Conservation (phyloP, 805 yeast genomes). For the Candida hispaniensis region DNA sequence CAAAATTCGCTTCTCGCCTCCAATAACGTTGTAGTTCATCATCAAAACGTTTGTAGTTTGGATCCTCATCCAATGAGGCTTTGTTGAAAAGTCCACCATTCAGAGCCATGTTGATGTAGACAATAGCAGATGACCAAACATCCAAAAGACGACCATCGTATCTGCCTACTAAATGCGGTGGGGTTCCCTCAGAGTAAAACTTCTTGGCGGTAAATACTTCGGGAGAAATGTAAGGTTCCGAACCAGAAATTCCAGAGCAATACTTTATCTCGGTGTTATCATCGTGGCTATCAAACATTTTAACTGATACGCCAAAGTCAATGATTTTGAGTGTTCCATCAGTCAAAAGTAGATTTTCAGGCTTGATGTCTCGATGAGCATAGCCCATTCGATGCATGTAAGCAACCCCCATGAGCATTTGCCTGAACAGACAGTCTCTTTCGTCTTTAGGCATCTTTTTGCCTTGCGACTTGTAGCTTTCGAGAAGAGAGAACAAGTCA, state of each 20-base stretch:
- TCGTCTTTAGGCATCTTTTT: constrained; percentile 74
- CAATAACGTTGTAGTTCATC: constrained; percentile 18
- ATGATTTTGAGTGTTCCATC: constrained; percentile 71
- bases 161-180: constrained; percentile 4
- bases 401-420: constrained; percentile 67
- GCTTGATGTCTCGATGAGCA: constrained; percentile 81
- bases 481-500: constrained; percentile 68
- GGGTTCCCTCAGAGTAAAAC: constrained; percentile 14
- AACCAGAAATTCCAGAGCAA: constrained; percentile 64
- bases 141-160: constrained; percentile 79
- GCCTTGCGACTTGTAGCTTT: constrained; percentile 65
- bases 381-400: constrained; percentile 89
- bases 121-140: constrained; percentile 89
- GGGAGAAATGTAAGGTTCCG: constrained; percentile 85
- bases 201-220: constrained; percentile 49
- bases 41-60: constrained; percentile 19
- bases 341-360: constrained; percentile 71
- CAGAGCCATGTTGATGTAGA: constrained; percentile 70
- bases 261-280: constrained; percentile 32
- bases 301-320: constrained; percentile 74
- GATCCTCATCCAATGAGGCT: constrained; percentile 24
- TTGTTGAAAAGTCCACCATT: constrained; percentile 27
- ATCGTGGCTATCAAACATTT: constrained; percentile 40
- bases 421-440: constrained; percentile 86
- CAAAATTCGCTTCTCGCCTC: constrained; percentile 16